Evolutionary conservation across 73 alveolate species (phyloP).

Genomic region (Halteria grandinella): DNA sequence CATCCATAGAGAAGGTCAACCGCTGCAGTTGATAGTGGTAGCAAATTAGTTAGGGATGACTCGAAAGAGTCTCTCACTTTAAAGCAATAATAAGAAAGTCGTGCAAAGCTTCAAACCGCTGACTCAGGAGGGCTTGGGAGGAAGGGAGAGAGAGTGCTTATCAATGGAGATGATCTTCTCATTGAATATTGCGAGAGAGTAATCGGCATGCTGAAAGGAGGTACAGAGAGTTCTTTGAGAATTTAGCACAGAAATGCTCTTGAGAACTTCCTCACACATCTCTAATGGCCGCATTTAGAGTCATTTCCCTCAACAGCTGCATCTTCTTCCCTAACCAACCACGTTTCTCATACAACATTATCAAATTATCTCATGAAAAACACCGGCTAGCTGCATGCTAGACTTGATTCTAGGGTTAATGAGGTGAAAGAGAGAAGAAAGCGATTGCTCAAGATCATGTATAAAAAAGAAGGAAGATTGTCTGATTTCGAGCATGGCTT

Average conservation of each 20-base stretch:
- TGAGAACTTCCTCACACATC: constrained; percentile 66
- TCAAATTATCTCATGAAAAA: no score
- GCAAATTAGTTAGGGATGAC: neutral
- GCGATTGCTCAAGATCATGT: constrained; percentile 34
- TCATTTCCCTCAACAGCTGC: neutral
- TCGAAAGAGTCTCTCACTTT: neutral
- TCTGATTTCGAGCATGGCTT: constrained; percentile 47
- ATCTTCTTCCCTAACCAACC: no score
- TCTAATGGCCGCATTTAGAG: constrained; percentile 38
- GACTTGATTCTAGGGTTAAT: constrained; percentile 30
- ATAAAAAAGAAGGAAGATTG: constrained; percentile 54
- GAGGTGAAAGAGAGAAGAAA: constrained; percentile 62
- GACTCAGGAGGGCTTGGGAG: neutral
- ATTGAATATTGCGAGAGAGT: constrained; percentile 63
- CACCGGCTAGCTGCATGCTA: no score
- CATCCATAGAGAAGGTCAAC: neutral
- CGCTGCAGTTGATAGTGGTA: neutral
- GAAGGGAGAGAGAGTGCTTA: constrained; percentile 41
- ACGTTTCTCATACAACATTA: no score
- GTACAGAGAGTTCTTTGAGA: constrained; percentile 10
- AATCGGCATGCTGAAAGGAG: constrained; percentile 1
- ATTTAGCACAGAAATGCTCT: constrained; percentile 8
- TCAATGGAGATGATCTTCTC: constrained; percentile 70
- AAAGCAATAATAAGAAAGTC: neutral
- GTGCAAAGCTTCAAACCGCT: neutral